A percentile compares a stretch with the other conserved stretches of the same genome.
These are phyloP conservation scores for Tillandsia fasciculata DNA, from an alignment of 176 grass and related monocot genomes.

Conservation along the genomic window DNA sequence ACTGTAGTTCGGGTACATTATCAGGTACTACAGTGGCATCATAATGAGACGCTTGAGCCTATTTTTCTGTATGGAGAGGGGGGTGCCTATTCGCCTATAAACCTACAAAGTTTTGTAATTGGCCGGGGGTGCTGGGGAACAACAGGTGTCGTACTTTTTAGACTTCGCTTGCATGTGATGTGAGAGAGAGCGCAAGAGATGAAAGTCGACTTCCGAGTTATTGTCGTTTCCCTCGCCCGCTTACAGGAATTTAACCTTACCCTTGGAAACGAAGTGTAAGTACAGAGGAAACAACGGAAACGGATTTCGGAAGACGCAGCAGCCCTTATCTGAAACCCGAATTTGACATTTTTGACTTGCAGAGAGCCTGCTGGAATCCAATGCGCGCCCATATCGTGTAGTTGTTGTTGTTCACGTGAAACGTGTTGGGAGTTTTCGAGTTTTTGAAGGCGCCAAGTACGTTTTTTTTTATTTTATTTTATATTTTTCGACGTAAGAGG, in stretches of 20 bases:
- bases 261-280: conserved; percentile 8
- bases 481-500: background rate
- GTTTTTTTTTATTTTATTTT: background rate
- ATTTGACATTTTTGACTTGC: conserved; percentile 30
- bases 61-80: background rate
- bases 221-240: background rate
- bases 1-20: too few relatives aligned
- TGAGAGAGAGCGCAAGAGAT: background rate
- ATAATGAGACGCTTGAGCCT: too few relatives aligned
- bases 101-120: conserved; percentile 10
- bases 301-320: conserved; percentile 25
- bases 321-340: too few relatives aligned
- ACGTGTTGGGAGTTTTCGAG: background rate
- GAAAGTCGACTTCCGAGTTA: background rate
- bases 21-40: too few relatives aligned
- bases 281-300: conserved; percentile 42
- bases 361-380: conserved; percentile 12
- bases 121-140: conserved; percentile 11
- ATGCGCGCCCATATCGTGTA: background rate
- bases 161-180: conserved; percentile 25
- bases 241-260: conserved; percentile 16
- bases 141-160: conserved; percentile 19
- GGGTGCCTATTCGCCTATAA: conserved; percentile 12
- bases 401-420: conserved; percentile 25
- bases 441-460: background rate